phyloP scores from a whole-genome alignment of 495 filamentous ascomycete species.

The Trichoderma asperelloides region DNA sequence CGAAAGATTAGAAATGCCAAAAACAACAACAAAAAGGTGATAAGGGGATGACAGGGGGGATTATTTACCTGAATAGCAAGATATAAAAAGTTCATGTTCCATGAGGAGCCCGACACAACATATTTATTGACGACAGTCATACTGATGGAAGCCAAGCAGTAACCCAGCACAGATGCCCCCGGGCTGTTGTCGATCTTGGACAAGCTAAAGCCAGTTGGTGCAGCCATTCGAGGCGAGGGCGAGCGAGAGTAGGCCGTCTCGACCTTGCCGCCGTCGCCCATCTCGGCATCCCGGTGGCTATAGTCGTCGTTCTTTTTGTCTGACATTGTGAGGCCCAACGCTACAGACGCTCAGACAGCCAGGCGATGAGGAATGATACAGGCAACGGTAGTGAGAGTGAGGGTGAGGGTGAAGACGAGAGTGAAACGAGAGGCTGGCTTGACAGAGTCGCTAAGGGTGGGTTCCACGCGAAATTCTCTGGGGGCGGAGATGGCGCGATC shows the following conservation, averaged over 20 bases:
- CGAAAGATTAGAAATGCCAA: background rate
- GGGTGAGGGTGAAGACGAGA: background rate
- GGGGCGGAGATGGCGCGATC: background rate
- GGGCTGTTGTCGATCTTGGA: constrained; percentile 61
- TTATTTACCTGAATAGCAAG: constrained; percentile 75
- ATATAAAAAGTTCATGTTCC: constrained; percentile 96
- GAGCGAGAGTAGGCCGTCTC: constrained; percentile 50
- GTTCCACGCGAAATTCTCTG: background rate
- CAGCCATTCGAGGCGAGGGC: constrained; percentile 37
- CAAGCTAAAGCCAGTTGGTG: constrained; percentile 20
- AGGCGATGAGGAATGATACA: background rate
- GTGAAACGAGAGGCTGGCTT: background rate
- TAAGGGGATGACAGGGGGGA: no score
- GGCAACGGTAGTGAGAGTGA: background rate
- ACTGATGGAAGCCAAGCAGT: constrained; percentile 89
- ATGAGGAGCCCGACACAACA: constrained; percentile 78
- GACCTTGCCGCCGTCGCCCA: constrained; percentile 28
- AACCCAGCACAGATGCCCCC: constrained; percentile 70
- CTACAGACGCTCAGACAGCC: background rate
- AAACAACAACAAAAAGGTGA: background rate
- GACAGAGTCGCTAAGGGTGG: background rate
- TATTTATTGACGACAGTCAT: constrained; percentile 99
- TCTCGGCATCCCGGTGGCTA: constrained; percentile 58
- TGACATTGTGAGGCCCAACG: constrained; percentile 27
- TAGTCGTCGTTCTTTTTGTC: constrained; percentile 85